These are phyloP conservation scores for Pleurotus salmoneostramineus DNA, from an alignment of 768 basidiomycete species.

Conservation along the genomic window DNA sequence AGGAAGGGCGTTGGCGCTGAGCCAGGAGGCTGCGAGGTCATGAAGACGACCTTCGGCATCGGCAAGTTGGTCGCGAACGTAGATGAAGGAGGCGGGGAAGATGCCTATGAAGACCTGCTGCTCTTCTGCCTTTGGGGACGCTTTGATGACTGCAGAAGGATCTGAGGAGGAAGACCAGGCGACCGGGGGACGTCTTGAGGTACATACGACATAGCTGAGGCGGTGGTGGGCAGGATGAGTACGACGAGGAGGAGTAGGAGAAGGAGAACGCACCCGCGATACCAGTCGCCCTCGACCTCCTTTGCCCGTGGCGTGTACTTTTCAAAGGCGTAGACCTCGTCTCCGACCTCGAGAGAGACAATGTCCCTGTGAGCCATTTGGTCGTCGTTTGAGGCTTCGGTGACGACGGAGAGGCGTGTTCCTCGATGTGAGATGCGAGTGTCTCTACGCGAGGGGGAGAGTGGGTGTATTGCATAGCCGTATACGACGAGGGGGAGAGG, in stretches of 20 bases:
- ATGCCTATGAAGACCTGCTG: constrained; percentile 94
- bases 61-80: constrained; percentile 79
- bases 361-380: constrained; percentile 67
- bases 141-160: constrained; percentile 46
- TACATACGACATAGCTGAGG: constrained; percentile 80
- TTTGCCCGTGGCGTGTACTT: constrained; percentile 73
- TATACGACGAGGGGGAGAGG: constrained; percentile 71
- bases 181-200: constrained; percentile 68
- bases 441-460: constrained; percentile 71
- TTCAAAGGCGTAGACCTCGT: constrained; percentile 97
- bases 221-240: not conserved
- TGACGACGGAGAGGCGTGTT: constrained; percentile 53
- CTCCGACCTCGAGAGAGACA: constrained; percentile 88
- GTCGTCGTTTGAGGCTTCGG: constrained; percentile 61
- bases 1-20: constrained; percentile 31
- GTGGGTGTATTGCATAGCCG: constrained; percentile 86
- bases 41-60: constrained; percentile 86
- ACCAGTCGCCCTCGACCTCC: constrained; percentile 84
- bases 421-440: constrained; percentile 57
- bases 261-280: constrained; percentile 73
- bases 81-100: constrained; percentile 87
- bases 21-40: constrained; percentile 57
- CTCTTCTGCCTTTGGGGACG: constrained; percentile 63
- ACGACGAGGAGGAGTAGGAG: constrained; percentile 8
- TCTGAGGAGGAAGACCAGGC: constrained; percentile 60